phyloP scores from a whole-genome alignment of 2,329 filamentous ascomycete genomes.

The Aquanectria penicillioides region DNA sequence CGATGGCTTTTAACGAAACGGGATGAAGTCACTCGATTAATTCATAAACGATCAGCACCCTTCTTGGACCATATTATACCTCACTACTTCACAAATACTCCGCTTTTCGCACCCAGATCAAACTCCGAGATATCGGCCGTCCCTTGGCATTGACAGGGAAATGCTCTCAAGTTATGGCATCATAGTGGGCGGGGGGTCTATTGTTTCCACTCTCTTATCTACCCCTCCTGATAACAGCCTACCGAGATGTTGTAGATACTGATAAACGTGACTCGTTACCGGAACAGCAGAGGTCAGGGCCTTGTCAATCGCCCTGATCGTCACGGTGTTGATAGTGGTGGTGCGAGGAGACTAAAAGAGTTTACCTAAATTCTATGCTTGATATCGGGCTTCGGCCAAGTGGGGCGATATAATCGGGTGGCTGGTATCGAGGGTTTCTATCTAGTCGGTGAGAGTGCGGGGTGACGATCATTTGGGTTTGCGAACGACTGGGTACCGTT shows the following conservation, averaged over 20 bases:
- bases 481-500: background rate
- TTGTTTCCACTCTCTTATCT: conserved; percentile 11
- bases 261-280: background rate
- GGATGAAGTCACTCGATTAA: background rate
- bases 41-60: too few relatives aligned
- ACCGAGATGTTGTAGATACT: background rate
- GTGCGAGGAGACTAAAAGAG: background rate
- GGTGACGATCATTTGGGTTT: background rate
- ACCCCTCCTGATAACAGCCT: background rate
- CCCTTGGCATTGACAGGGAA: background rate
- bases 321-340: background rate
- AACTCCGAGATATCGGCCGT: background rate
- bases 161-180: background rate
- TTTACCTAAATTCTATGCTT: background rate
- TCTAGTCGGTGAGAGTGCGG: conserved; percentile 23
- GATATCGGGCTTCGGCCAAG: background rate
- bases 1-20: background rate
- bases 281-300: background rate
- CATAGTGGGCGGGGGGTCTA: background rate
- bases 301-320: background rate
- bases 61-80: background rate
- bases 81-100: background rate
- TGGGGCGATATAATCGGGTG: background rate
- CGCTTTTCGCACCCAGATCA: background rate
- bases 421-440: background rate